Conservation (phyloP, 371 early-diverging fungal genomes). For the Blakeslea trispora region DNA sequence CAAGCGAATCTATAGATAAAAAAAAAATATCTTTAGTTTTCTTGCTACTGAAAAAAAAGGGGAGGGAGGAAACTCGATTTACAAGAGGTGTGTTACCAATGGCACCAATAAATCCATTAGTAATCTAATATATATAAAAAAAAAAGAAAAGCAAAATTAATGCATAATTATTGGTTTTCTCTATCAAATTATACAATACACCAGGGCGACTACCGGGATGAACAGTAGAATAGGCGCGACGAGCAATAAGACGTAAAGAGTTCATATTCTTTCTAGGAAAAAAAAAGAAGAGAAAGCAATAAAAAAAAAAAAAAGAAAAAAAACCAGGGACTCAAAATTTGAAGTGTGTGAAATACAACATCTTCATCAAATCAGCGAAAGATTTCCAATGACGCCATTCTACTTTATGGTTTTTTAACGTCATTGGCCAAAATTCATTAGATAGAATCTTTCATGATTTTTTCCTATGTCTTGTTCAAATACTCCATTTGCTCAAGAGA, state of each 20-base stretch:
- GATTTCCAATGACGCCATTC: slow-evolving; percentile 14
- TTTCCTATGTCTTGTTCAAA: too few species aligned
- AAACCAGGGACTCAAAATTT: slow-evolving; percentile 3
- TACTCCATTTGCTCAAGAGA: too few species aligned
- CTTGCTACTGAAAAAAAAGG: too few species aligned
- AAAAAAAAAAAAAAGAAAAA: neutral
- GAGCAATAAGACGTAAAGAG: slow-evolving; percentile 35
- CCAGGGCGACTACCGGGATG: slow-evolving; percentile 49
- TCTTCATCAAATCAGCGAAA: slow-evolving; percentile 8
- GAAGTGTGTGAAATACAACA: neutral
- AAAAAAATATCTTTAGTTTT: slow-evolving; percentile 11
- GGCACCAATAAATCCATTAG: slow-evolving; percentile 85
- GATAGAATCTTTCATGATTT: too few species aligned
- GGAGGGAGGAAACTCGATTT: too few species aligned
- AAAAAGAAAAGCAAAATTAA: too few species aligned
- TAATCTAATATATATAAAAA: too few species aligned
- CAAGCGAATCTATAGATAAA: slow-evolving; percentile 79
- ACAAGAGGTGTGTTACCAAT: slow-evolving; percentile 94
- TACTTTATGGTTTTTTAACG: neutral
- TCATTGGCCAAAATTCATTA: too few species aligned
- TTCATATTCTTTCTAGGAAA: slow-evolving; percentile 32
- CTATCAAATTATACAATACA: slow-evolving; percentile 18
- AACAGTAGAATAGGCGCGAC: slow-evolving; percentile 48
- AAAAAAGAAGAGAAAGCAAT: slow-evolving; percentile 8
- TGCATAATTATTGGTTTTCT: neutral